Percentiles rank a stretch among this genome's conserved stretches.
phyloP scores from a whole-genome alignment of 78 protist species.

The Emiliania huxleyi region DNA sequence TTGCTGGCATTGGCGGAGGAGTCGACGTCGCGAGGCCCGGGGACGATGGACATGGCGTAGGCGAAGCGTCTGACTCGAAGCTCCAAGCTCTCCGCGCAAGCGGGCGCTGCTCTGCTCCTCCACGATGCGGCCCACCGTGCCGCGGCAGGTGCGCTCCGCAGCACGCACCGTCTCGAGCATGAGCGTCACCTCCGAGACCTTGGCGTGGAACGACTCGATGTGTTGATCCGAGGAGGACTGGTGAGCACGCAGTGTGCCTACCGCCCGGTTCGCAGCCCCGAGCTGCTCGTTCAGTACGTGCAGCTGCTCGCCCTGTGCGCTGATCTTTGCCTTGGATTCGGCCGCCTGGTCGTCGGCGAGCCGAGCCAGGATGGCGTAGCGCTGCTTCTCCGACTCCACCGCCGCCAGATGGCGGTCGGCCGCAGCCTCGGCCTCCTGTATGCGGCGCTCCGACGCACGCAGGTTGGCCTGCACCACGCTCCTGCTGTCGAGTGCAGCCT shows the following conservation, averaged over 20 bases:
- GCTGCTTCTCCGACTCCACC: background rate
- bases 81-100: no score
- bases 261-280: background rate
- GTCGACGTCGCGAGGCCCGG: no score
- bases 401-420: background rate
- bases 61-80: no score
- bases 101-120: background rate
- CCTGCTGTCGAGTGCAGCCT: background rate
- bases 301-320: background rate
- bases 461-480: background rate
- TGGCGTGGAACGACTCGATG: background rate
- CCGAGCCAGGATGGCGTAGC: background rate
- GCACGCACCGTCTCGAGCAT: background rate
- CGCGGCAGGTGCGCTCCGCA: background rate
- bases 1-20: no score
- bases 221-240: background rate
- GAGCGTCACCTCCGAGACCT: background rate
- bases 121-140: background rate
- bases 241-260: background rate
- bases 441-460: background rate
- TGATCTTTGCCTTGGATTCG: background rate
- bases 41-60: no score
- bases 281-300: background rate
- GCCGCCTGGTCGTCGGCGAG: background rate
- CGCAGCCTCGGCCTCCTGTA: background rate